Base-by-base conservation (phyloP, 768 basidiomycete species). In the Boletus pseudopeckii region DNA sequence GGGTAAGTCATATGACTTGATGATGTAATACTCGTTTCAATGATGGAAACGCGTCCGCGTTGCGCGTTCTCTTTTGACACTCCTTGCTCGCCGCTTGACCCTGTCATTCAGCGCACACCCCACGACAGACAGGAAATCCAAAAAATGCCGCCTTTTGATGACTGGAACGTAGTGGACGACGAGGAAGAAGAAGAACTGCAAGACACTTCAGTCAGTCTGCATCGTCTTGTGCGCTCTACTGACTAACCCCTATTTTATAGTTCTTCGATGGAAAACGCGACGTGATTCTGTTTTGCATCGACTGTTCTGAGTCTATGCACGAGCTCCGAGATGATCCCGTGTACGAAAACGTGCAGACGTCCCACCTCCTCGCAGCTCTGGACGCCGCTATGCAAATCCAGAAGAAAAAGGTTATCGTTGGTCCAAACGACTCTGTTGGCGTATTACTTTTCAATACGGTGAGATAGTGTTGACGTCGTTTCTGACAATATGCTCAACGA, bases 401-500 rank as follows among this genome's bases (percentile, higher is more conserved):
- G 73, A 93, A 94, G 76, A 84, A 81, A 64, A 98, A 98, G 72
- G 89, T 96, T 24, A 76, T 97, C 28, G 82, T 84, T 4, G 88
- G 90, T 6, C 95, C 96, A 2, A 89, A 85, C 57, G 96, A 98
- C 66, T 81, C 83, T 30, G 85, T 98, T 41, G 97, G 96, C 5
- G 87, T 98, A 37, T 66, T 98, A 59, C 74, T 98, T 10, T 99
- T 90, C 74, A 98, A 99, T 58, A 92, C 92, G 53, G 94, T 95
- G 66, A 78, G 86, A 64, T 48, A 13, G 1, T 2, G 4, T 32
- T 5, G 1, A 1, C 14, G 0, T 34, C 4, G 0, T 38, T 28
- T 24, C 18, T 15, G 26, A 39, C 3, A 18, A 14, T 9, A 20
- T 24, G 37, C 47, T 53, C 20, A 39, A 55, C 14, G 24, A 22